Evolutionary conservation across 805 yeast genomes (phyloP), one percentile per base, ranked within the genome.

Genomic region (Metschnikowia kofuensis): DNA sequence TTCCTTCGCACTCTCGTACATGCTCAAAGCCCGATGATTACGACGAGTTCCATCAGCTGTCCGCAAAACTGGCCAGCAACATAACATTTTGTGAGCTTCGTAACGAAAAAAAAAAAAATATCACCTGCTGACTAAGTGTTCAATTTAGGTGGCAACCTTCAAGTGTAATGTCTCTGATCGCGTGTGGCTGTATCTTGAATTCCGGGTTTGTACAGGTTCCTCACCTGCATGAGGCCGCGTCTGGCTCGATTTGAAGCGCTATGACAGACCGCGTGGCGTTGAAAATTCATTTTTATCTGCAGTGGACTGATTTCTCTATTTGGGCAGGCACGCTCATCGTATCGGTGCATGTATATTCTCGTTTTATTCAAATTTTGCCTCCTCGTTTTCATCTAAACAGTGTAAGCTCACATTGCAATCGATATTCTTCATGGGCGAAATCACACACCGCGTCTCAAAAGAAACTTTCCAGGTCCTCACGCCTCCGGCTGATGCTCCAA

Each of bases 401-500:
- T 15, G 28, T 15, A n/a, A 21, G 27, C 45, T n/a, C 42, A 29
- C n/a, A 11, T 36, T 37, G 15, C 16, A 11, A 27, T 16, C 27
- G 15, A 13, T 13, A 9, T 28, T 7, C 6, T 12, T 43, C 35
- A 56, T 56, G 60, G 55, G 54, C 42, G 53, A 45, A 30, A 56
- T 56, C 46, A 56, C 58, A 3, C 60, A 56, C 38, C 48, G 60
- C 11, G 47, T 44, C 12, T 53, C 56, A 27, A 55, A 53, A 35
- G 48, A 56, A 49, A 49, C 60, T 8, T 56, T 37, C 35, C 26
- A 52, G 21, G 49, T 54, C 35, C 67, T 64, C 30, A 49, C 76
- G 1, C 76, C 77, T 2, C 63, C 73, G 27, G 76, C 78, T 4
- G 75, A 72, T 51, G 56, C 74, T 0, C 61, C 74, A 42, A 53